phyloP scores from a whole-genome alignment of 192 early-diverging fungal genomes.

The Helicostylum pulchrum region DNA sequence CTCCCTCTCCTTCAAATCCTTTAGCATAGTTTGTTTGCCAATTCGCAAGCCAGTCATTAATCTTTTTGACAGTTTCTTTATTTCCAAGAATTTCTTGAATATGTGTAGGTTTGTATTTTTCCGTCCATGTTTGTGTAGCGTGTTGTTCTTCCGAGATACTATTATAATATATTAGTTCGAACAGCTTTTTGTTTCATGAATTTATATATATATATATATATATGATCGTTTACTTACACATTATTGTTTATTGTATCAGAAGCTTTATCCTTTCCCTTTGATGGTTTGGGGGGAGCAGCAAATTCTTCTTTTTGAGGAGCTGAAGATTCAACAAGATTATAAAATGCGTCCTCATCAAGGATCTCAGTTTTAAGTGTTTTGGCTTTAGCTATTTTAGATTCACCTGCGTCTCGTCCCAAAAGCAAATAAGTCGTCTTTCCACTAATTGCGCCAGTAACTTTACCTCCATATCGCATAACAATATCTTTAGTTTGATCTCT shows the following conservation, averaged over 20 bases:
- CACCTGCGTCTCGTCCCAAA: slow-evolving; percentile 84
- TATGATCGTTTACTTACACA: not conserved
- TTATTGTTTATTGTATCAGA: slow-evolving; percentile 23
- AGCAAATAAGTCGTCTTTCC: slow-evolving; percentile 85
- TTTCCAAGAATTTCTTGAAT: slow-evolving; percentile 88
- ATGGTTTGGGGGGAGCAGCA: slow-evolving; percentile 18
- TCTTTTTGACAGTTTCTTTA: slow-evolving; percentile 60
- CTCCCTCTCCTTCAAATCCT: slow-evolving; percentile 43
- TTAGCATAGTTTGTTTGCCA: slow-evolving; percentile 54
- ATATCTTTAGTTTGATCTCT: slow-evolving; percentile 78
- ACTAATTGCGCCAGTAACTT: slow-evolving; percentile 68
- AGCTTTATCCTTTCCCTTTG: slow-evolving; percentile 14
- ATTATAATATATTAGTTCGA: not conserved
- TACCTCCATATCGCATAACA: slow-evolving; percentile 87
- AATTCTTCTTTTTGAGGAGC: slow-evolving; percentile 37
- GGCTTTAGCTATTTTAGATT: slow-evolving; percentile 79
- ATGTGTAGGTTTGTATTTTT: slow-evolving; percentile 85
- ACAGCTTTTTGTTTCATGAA: not conserved
- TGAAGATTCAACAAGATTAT: slow-evolving; percentile 71
- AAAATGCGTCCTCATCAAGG: slow-evolving; percentile 80
- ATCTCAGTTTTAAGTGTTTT: slow-evolving; percentile 62
- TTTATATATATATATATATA: not conserved
- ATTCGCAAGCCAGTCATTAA: slow-evolving; percentile 70
- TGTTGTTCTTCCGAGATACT: slow-evolving; percentile 13
- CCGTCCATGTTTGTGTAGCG: slow-evolving; percentile 76